These are phyloP conservation scores for Leucocoprinus sp. DNA, from an alignment of 768 basidiomycete genomes.

Conservation along the genomic window DNA sequence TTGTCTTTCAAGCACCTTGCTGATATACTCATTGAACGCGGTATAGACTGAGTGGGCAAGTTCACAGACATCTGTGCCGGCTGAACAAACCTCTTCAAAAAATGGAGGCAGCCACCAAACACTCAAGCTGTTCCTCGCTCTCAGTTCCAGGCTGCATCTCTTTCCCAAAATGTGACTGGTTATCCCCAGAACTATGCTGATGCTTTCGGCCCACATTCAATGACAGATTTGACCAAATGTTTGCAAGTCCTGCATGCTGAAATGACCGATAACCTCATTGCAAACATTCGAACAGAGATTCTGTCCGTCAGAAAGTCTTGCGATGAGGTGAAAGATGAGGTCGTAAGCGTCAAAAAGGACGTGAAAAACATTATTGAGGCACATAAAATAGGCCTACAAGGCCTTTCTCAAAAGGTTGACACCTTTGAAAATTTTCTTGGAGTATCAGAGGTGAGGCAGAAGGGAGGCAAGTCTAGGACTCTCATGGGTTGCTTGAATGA, in stretches of 20 bases:
- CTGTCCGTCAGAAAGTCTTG: not conserved
- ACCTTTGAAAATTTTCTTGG: conserved; percentile 1
- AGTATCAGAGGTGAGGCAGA: not conserved
- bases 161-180: not conserved
- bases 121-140: not conserved
- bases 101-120: not conserved
- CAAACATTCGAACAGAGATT: not conserved
- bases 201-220: not conserved
- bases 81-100: not conserved
- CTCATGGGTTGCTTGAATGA: conserved; percentile 7
- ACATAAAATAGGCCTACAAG: not conserved
- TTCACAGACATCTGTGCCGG: not conserved
- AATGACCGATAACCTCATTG: too few species aligned
- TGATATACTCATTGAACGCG: not conserved
- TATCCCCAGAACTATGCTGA: not conserved
- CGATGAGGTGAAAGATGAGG: not conserved
- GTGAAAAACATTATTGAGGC: not conserved
- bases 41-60: not conserved
- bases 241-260: not conserved
- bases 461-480: not conserved
- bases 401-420: not conserved
- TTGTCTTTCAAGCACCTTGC: not conserved
- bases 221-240: not conserved
- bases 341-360: not conserved
- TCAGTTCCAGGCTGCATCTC: not conserved